Evolutionary conservation across 1,139 yeast species (phyloP).

Genomic region (Blastobotrys arbuscula): DNA sequence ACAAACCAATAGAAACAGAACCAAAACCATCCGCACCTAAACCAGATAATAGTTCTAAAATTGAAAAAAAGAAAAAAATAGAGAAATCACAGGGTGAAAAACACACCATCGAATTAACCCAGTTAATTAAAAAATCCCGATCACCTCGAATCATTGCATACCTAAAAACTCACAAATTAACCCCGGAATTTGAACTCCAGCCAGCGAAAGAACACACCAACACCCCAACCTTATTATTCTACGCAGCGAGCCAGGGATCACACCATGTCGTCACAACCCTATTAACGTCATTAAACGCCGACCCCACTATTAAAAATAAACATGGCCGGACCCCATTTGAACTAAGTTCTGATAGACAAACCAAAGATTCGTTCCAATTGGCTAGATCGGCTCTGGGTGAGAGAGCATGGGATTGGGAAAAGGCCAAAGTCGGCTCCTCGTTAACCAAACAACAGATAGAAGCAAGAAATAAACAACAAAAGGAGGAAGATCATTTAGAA

Average conservation of each 20-base stretch:
- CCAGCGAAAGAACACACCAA: slow-evolving; percentile 50
- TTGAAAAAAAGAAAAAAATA: slow-evolving; percentile 16
- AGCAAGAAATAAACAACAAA: slow-evolving; percentile 38
- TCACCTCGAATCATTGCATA: slow-evolving; percentile 69
- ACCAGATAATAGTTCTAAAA: slow-evolving; percentile 14
- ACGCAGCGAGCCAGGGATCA: slow-evolving; percentile 64
- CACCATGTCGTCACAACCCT: slow-evolving; percentile 64
- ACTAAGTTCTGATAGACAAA: slow-evolving; percentile 41
- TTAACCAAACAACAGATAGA: slow-evolving; percentile 60
- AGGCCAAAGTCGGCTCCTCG: slow-evolving; percentile 64
- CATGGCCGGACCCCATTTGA: slow-evolving; percentile 65
- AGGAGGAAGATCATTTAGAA: slow-evolving; percentile 33
- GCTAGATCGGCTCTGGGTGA: slow-evolving; percentile 69
- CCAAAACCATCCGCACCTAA: slow-evolving; percentile 21
- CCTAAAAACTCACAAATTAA: slow-evolving; percentile 52
- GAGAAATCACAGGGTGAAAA: slow-evolving; percentile 34
- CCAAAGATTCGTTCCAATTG: slow-evolving; percentile 56
- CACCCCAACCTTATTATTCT: slow-evolving; percentile 76
- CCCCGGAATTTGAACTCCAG: slow-evolving; percentile 43
- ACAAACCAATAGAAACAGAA: slow-evolving; percentile 48
- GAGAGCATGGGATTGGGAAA: slow-evolving; percentile 59
- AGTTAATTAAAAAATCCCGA: slow-evolving; percentile 63
- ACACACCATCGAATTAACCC: slow-evolving; percentile 54
- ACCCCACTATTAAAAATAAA: slow-evolving; percentile 51
- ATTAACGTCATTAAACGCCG: slow-evolving; percentile 59